Percentiles rank a stretch among this genome's conserved stretches.
phyloP scores from a whole-genome alignment of 306 rosid species.

The Styphnolobium japonicum region DNA sequence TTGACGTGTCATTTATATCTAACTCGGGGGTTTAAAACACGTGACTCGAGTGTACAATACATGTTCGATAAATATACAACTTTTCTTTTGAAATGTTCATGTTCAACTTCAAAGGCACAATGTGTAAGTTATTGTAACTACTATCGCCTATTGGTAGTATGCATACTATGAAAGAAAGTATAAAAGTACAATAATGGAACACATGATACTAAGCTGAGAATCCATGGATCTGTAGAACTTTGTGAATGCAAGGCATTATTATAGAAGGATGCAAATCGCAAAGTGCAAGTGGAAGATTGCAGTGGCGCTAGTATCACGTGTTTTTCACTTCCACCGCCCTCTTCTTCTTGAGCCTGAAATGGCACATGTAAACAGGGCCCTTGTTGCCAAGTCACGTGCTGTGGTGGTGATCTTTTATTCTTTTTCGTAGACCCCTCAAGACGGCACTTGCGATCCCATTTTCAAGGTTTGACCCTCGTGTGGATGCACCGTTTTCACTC shows the following conservation, averaged over 20 bases:
- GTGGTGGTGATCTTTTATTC: not conserved
- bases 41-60: not conserved
- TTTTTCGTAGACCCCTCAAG: not conserved
- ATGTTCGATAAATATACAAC: not conserved
- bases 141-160: not conserved
- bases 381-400: conserved; percentile 38
- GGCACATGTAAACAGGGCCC: conserved; percentile 29
- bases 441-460: conserved; percentile 36
- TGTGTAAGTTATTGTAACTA: too few relatives aligned
- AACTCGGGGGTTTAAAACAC: too few relatives aligned
- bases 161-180: not conserved
- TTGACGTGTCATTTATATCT: too few relatives aligned
- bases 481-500: conserved; percentile 32
- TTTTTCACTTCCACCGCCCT: conserved; percentile 32
- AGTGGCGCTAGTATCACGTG: conserved; percentile 19
- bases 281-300: conserved; percentile 12
- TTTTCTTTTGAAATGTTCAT: not conserved
- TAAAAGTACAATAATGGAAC: not conserved
- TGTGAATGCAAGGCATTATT: not conserved
- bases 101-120: not conserved
- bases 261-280: not conserved
- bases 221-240: not conserved
- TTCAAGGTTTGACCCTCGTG: conserved; percentile 25
- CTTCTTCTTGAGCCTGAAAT: not conserved
- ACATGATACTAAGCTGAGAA: not conserved